A percentile compares a stretch with the other conserved stretches of the same genome.
Evolutionary conservation across 345 rosid genomes (phyloP).

Genomic region (Geranium rotundifolium): DNA sequence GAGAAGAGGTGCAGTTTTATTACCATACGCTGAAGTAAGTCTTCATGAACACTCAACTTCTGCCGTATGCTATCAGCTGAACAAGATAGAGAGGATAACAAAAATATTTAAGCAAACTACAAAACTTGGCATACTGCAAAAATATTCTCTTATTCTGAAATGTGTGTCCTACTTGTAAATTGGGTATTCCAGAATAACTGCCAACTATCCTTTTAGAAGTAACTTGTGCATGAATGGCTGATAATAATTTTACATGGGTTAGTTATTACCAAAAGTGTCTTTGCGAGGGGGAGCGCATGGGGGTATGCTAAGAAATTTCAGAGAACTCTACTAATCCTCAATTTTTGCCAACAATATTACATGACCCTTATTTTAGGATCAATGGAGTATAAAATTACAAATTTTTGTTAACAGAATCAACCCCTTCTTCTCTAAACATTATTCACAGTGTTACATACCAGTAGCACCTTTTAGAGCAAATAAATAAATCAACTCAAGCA

Average conservation of each 20-base stretch:
- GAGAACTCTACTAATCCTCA: too few species aligned
- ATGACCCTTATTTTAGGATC: too few species aligned
- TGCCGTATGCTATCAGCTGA: constrained; percentile 69
- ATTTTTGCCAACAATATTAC: too few species aligned
- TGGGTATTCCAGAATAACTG: too few species aligned
- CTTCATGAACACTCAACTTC: constrained; percentile 54
- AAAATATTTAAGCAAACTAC: neutral
- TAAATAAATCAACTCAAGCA: neutral
- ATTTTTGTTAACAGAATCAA: neutral
- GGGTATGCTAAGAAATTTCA: too few species aligned
- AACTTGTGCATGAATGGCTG: neutral
- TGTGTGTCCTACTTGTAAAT: too few species aligned
- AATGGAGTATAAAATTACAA: neutral
- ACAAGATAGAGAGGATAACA: constrained; percentile 10
- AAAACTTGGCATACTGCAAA: neutral
- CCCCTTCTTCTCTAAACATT: neutral
- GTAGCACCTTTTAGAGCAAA: neutral
- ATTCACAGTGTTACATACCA: neutral
- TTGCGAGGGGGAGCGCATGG: too few species aligned
- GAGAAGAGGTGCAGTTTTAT: constrained; percentile 11
- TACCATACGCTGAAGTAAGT: constrained; percentile 61
- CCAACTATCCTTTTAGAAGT: too few species aligned
- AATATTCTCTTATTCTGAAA: too few species aligned
- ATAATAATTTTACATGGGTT: too few species aligned
- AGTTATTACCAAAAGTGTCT: too few species aligned